Evolutionary conservation across 2,329 filamentous ascomycete species (phyloP).

Genomic region (Periconia sp.): DNA sequence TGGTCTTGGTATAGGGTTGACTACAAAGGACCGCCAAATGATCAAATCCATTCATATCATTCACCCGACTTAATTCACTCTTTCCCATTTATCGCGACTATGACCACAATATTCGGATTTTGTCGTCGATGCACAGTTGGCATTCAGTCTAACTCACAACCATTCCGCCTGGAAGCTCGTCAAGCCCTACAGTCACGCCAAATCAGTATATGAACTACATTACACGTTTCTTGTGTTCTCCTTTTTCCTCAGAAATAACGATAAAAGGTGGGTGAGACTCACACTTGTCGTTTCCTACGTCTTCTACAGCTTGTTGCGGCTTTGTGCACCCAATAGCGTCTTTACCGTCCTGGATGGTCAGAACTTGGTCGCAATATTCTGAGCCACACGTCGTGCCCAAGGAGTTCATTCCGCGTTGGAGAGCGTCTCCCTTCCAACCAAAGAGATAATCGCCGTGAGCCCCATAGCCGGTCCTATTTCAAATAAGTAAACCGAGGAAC

Average conservation of each 20-base stretch:
- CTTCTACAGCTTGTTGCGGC: slow-evolving; percentile 20
- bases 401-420: slow-evolving; percentile 20
- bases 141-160: background rate
- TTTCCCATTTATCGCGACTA: too few species aligned
- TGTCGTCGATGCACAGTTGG: too few species aligned
- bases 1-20: too few species aligned
- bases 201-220: background rate
- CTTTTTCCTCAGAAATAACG: background rate
- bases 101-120: too few species aligned
- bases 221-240: background rate
- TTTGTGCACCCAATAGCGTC: slow-evolving; percentile 24
- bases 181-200: slow-evolving; percentile 7
- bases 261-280: background rate
- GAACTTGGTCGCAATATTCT: slow-evolving; percentile 17
- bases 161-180: slow-evolving; percentile 13
- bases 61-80: too few species aligned
- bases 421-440: slow-evolving; percentile 20
- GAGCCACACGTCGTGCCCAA: slow-evolving; percentile 18
- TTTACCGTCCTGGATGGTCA: slow-evolving; percentile 20
- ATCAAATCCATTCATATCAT: too few species aligned
- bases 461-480: slow-evolving; percentile 18
- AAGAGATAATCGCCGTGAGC: slow-evolving; percentile 28
- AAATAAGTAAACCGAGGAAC: background rate
- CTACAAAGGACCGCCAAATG: too few species aligned
- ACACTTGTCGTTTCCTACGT: slow-evolving; percentile 18